Evolutionary conservation across 345 rosid genomes (phyloP), one percentile per base, ranked within the genome.

Genomic region (Boechera stricta): DNA sequence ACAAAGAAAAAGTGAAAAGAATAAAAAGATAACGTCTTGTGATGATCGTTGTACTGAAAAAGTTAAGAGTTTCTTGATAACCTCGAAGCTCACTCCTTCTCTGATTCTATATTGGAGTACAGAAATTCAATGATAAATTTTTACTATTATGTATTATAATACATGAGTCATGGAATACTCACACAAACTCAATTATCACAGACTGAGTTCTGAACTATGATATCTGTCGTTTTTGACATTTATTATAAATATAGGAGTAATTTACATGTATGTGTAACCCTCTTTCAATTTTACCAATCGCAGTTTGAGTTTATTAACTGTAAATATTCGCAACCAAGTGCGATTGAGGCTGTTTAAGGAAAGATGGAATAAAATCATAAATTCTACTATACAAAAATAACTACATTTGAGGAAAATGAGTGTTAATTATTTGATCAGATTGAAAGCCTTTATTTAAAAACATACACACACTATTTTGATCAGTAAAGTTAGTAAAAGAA

Each of bases 31-130:
- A 71, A 47, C 76, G 64, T 70, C 76, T 56, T 64, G 71, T 64
- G 24, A 63, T 64, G 80, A 77, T 77, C 65, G 4, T 77, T 69
- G 64, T 24, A 60, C 74, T 68, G 74, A 49, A 68, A 68, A 57
- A 53, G 67, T 36, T 45, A 3, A 32, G 32, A 21, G 61, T 51
- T 53, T 68, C 29, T 69, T 69, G 47, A 76, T 61, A 62, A 42
- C 64, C 80, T 76, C 79, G 49, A 76, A 59, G 74, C 63, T 61
- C 56, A 76, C 79, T 76, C 75, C n/a, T 75, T 36, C 75, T 52
- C 32, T 54, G 55, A 42, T 51, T 60, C 29, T 7, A 53, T 52
- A 68, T 29, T 36, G 16, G 55, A 64, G 13, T 74, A 44, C 33
- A 26, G 1, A 74, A 33, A 65, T 18, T 36, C 44, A 67, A 47